Base-by-base conservation (phyloP, 306 rosid species). In the Ceratonia siliqua region DNA sequence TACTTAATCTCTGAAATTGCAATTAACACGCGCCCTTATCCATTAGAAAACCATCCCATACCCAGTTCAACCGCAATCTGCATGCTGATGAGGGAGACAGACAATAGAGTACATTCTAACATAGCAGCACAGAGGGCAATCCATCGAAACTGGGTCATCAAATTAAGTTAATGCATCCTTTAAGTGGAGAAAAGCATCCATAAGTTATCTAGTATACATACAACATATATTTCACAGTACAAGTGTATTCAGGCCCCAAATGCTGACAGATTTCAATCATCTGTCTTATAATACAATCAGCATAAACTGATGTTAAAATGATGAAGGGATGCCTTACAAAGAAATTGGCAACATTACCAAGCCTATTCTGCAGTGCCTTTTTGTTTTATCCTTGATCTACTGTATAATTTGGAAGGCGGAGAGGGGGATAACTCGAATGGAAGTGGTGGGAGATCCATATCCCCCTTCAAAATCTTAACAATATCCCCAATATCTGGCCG, bases 351-450 rank as follows among this genome's bases (percentile, higher is more conserved):
- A 62, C 62, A 38, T 78, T 36, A 68, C 80, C 45, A 56, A 70
- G 39, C 30, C 87, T 89, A 85, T 30, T 87, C 97, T 55, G 83
- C 74, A 76, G 64, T 72, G 68, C 64, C 64, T 67, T 85, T 86
- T 28, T 82, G 90, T 75, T 86, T 94, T 79, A 92, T 90, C 73
- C 90, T 91, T 65, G 95, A 83, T 81, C 83, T 92, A 86, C 84
- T 87, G 90, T 85, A 91, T 62, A 88, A 74, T 71, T 79, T 89
- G 64, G 97, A 88, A 69, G 97, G 92, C 3, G 98, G 97, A 74
- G 98, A 88, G 15, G 97, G 98, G 27, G 96, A 94, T 73, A 94
- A 92, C 87, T 90, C 96, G 17, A 91, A 89, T 39, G 96, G 97
- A 41, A 87, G 78, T 6, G 87, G 85, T 21, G 95, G 97, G 61